Conservation (phyloP, 306 rosid species). For the Quercus glauca region DNA sequence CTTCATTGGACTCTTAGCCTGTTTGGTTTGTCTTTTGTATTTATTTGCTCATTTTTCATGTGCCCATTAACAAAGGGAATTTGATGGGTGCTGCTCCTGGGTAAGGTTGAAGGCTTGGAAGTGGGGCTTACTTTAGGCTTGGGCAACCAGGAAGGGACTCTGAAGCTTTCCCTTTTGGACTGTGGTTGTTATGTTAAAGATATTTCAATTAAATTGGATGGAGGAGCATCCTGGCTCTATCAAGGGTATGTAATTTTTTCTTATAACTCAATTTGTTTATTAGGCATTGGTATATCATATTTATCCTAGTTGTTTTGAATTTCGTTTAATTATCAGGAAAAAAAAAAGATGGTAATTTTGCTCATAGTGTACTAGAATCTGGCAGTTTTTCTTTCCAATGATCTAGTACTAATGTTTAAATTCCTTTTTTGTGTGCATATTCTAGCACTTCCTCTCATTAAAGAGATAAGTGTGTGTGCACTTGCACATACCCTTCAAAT, state of each 20-base stretch:
- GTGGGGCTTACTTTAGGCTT: slow-evolving; percentile 67
- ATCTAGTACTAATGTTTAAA: neutral
- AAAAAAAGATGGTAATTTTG: neutral
- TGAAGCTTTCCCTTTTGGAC: slow-evolving; percentile 59
- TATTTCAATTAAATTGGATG: slow-evolving; percentile 76
- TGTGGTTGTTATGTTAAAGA: slow-evolving; percentile 63
- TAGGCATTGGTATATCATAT: slow-evolving; percentile 7
- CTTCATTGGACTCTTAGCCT: slow-evolving; percentile 6
- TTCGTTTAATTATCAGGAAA: slow-evolving; percentile 7
- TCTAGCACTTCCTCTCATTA: neutral
- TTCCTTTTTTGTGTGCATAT: neutral
- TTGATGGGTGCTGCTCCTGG: slow-evolving; percentile 41
- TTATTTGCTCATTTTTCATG: slow-evolving; percentile 17
- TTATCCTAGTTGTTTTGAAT: slow-evolving; percentile 1
- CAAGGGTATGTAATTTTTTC: slow-evolving; percentile 66
- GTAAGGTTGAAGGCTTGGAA: slow-evolving; percentile 85
- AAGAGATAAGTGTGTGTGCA: neutral
- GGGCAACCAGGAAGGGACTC: slow-evolving; percentile 71
- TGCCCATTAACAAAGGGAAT: slow-evolving; percentile 23
- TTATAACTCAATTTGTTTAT: slow-evolving; percentile 3
- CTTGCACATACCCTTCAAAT: no score
- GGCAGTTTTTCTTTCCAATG: slow-evolving; percentile 7
- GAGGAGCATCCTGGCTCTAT: slow-evolving; percentile 97
- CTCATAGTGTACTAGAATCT: slow-evolving; percentile 2
- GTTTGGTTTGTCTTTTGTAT: slow-evolving; percentile 4